These are phyloP conservation scores for Atalantia buxifolia DNA, from an alignment of 345 rosid genomes.

Conservation along the genomic window DNA sequence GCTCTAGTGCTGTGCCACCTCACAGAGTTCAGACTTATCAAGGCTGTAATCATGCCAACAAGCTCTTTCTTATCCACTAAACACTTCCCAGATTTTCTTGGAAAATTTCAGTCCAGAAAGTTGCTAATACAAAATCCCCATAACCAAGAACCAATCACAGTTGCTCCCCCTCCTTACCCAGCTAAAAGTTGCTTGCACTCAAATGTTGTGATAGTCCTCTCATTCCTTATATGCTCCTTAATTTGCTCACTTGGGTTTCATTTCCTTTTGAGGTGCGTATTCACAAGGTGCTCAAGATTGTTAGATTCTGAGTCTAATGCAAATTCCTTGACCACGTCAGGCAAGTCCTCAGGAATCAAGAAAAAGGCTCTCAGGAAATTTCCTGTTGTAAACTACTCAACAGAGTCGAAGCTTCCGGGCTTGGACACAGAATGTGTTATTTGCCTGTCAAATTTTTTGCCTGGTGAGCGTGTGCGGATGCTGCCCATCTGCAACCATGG, in stretches of 20 bases:
- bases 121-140: conserved; percentile 24
- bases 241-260: conserved; percentile 70
- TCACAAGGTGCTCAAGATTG: conserved; percentile 42
- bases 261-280: conserved; percentile 54
- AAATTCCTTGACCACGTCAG: conserved; percentile 28
- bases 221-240: conserved; percentile 74
- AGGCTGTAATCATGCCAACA: neutral
- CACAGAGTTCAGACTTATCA: neutral
- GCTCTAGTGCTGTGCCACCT: neutral
- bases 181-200: conserved; percentile 47
- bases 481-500: conserved; percentile 71
- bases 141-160: neutral
- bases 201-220: conserved; percentile 64
- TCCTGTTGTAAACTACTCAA: neutral
- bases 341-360: conserved; percentile 66
- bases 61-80: conserved; percentile 3
- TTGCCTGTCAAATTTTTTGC: conserved; percentile 4
- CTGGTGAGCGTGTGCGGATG: conserved; percentile 28
- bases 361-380: conserved; percentile 56
- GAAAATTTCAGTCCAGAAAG: conserved; percentile 25
- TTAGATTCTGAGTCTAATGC: conserved; percentile 10
- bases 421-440: conserved; percentile 16
- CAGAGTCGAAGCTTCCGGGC: conserved; percentile 2
- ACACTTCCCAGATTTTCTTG: conserved; percentile 8
- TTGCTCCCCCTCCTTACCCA: conserved; percentile 27